Conservation (phyloP, 2,329 filamentous ascomycete species). For the Reticulascus tulasneorum region DNA sequence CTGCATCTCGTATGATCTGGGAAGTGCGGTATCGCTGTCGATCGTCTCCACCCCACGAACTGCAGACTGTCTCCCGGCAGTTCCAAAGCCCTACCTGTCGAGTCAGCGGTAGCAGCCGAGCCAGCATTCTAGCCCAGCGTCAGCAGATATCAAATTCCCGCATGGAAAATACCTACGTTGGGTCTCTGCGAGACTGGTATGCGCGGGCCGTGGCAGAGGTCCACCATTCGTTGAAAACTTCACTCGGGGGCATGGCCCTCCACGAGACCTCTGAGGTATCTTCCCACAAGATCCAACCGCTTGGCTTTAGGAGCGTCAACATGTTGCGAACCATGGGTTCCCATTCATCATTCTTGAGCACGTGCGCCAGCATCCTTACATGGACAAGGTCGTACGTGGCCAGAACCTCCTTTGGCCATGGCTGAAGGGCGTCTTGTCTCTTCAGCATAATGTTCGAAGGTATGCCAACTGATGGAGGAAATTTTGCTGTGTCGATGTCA, state of each 20-base stretch:
- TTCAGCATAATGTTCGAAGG: conserved; percentile 10
- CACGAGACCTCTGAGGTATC: conserved; percentile 4
- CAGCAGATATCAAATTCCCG: too few relatives aligned
- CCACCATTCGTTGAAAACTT: conserved; percentile 5
- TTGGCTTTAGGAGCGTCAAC: conserved; percentile 7
- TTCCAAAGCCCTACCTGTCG: neutral
- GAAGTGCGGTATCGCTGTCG: neutral
- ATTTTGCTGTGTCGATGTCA: conserved; percentile 17
- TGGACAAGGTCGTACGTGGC: conserved; percentile 15
- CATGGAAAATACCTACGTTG: too few relatives aligned
- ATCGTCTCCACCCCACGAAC: conserved; percentile 8
- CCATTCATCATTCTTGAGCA: conserved; percentile 14
- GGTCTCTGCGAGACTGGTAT: too few relatives aligned
- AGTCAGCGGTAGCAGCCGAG: too few relatives aligned
- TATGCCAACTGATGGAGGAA: conserved; percentile 6
- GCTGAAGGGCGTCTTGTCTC: conserved; percentile 6
- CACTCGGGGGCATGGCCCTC: conserved; percentile 6
- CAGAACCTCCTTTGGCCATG: conserved; percentile 9
- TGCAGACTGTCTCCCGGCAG: conserved; percentile 7
- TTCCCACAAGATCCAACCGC: conserved; percentile 15
- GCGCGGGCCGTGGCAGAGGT: too few relatives aligned
- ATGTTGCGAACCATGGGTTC: conserved; percentile 5
- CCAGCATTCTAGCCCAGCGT: too few relatives aligned
- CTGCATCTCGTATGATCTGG: neutral
- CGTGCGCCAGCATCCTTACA: conserved; percentile 8